Base-by-base conservation (phyloP, 176 grass and related monocot species). In the Carex parvula region DNA sequence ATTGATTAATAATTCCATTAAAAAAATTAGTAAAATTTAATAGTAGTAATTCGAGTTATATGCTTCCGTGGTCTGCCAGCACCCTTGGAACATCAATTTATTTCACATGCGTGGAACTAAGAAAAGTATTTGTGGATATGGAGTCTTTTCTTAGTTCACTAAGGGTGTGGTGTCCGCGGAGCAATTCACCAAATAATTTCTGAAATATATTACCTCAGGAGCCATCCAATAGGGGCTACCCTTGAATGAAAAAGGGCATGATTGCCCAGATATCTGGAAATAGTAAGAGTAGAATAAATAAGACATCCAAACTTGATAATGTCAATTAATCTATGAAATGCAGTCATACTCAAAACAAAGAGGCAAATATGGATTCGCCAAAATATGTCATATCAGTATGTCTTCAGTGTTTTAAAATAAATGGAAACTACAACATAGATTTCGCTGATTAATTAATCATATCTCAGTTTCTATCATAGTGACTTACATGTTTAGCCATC, bases 211-310 rank as follows among this genome's bases (percentile, higher is more conserved):
- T 92, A 99, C 96, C 91, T 99, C 96, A 78, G 93, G 96, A 88
- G 93, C 96, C 96, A 99, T 99, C 96, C 91, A 95, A 60, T 95
- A 95, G 26, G 96, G 96, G 76, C 96, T 99, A 79, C 96, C 93
- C 83, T 95, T 99, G 70, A 99, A 92, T 80, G 96, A 99, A 78
- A 99, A 92, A 22, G 91, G 91, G 56, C 96, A 99, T 50, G 92
- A 91, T 57, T 99, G 89, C 20, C 96, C 96, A 86, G 92, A 95
- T 84, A 99, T 99, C 96, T 99, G 87, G 13, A 66, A 87, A 78
- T 33, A 79, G 53, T 72, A 76, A 90, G 20, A 82, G 62, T 29
- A 87, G 44, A 88, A 83, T 75, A 73, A 35, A 85, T 67, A 82
- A 67, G 60, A 26, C 72, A 81, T 70, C 37, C 29, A 60, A 46